Percentiles rank a stretch among this genome's conserved stretches.
phyloP scores from a whole-genome alignment of 768 basidiomycete genomes.

The Crepidotus variabilis region DNA sequence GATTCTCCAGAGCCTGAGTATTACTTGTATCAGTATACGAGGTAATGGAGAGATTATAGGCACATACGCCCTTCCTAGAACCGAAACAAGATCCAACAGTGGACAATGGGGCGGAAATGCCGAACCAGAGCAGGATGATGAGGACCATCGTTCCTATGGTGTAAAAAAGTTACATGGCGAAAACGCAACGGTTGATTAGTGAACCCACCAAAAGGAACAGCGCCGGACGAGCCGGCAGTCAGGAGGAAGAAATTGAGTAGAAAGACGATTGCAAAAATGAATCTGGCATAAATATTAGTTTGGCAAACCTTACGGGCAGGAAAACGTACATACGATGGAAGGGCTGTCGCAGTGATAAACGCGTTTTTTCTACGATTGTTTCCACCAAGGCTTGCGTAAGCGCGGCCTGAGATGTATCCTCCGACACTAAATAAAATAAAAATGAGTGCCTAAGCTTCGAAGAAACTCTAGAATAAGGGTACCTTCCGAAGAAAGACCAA shows the following conservation, averaged over 20 bases:
- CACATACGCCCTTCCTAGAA: slow-evolving; percentile 75
- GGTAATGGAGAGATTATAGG: background rate
- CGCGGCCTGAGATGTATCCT: slow-evolving; percentile 83
- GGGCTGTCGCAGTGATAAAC: slow-evolving; percentile 81
- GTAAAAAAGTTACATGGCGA: background rate
- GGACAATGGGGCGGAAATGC: slow-evolving; percentile 89
- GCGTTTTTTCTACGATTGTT: slow-evolving; percentile 74
- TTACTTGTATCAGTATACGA: slow-evolving; percentile 7
- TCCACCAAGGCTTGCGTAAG: slow-evolving; percentile 80
- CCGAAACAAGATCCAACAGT: slow-evolving; percentile 86
- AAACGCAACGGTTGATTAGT: background rate
- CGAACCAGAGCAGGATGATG: slow-evolving; percentile 86
- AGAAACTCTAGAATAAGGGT: slow-evolving; percentile 15
- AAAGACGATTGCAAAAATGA: slow-evolving; percentile 84
- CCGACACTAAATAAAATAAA: slow-evolving; percentile 52
- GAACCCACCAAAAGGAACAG: slow-evolving; percentile 86
- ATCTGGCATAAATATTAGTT: slow-evolving; percentile 31
- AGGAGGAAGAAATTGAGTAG: slow-evolving; percentile 90
- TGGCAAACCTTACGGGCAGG: background rate
- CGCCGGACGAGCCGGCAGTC: slow-evolving; percentile 83
- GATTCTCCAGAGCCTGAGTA: slow-evolving; percentile 65
- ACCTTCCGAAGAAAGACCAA: slow-evolving; percentile 93
- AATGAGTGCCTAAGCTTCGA: background rate
- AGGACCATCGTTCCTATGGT: slow-evolving; percentile 73
- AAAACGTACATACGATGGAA: slow-evolving; percentile 68